Evolutionary conservation across 257 asterid genomes (phyloP), one percentile per base, ranked within the genome.

Genomic region (Solanum acaule): DNA sequence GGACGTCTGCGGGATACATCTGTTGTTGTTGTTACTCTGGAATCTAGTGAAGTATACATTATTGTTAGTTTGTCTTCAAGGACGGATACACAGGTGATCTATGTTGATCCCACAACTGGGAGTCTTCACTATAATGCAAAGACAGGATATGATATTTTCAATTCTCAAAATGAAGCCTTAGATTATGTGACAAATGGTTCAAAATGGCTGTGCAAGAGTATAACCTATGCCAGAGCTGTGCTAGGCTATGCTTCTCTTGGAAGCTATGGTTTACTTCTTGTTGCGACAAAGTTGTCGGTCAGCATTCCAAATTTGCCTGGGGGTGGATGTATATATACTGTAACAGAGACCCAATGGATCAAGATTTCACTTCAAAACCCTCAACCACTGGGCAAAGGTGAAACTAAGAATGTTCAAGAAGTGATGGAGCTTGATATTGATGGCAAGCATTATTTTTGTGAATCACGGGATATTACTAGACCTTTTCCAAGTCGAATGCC

Each of bases 81-180:
- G 93, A 91, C 91, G 42, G 98, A 97, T 87, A 96, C 98, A 63
- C 99, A 97, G 93, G 98, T 94, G 92, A 94, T 97, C 92, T 96
- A 97, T 91, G 93, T 97, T 90, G 99, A 97, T 91, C 99, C 99
- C 42, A 94, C 99, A 11, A 94, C 98, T 90, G 99, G 99, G 87
- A 94, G 94, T 88, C 96, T 96, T 90, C 88, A 93, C 79, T 91
- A 93, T 84, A 89, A 91, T 68, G 97, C 91, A 84, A 95, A 92
- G 90, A 93, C 89, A 85, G 98, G 98, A 31, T 96, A 93, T 90
- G 99, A 96, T 93, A 90, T 94, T 90, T 97, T 96, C 92, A 88
- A 78, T 82, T 93, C 99, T 91, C 98, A 94, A 92, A 92, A 91
- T 5, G 98, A 94, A 93, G 99, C 99, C 83, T 89, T 96, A 68